Conservation (phyloP, 1,284 basidiomycete species). For the Rhodofomes roseus region DNA sequence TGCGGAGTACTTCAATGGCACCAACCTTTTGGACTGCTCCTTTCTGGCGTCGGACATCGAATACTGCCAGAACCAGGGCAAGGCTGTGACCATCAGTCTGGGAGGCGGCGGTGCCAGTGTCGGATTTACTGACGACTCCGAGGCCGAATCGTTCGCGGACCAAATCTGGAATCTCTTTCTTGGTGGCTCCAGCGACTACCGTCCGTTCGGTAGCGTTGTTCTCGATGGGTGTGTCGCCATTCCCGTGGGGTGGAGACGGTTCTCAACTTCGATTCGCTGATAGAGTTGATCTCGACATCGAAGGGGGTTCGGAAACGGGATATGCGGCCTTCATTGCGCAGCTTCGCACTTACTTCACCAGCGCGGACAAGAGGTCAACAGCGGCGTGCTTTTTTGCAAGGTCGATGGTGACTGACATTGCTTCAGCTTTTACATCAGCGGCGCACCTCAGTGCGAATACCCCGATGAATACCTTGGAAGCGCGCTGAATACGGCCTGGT, state of each 20-base stretch:
- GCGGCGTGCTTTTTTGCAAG: background rate
- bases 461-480: slow-evolving; percentile 51
- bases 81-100: slow-evolving; percentile 46
- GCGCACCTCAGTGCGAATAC: slow-evolving; percentile 51
- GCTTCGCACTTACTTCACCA: slow-evolving; percentile 47
- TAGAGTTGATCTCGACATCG: slow-evolving; percentile 67
- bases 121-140: slow-evolving; percentile 51
- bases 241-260: background rate
- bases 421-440: slow-evolving; percentile 55
- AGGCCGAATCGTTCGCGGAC: slow-evolving; percentile 51
- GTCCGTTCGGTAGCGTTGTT: slow-evolving; percentile 60
- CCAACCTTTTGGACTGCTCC: slow-evolving; percentile 50
- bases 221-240: slow-evolving; percentile 52
- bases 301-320: slow-evolving; percentile 50
- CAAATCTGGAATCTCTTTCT: slow-evolving; percentile 65
- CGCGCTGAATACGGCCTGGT: slow-evolving; percentile 47
- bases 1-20: slow-evolving; percentile 55
- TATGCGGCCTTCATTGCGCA: slow-evolving; percentile 59
- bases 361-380: slow-evolving; percentile 50
- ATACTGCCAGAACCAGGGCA: slow-evolving; percentile 59
- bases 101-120: slow-evolving; percentile 35
- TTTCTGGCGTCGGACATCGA: slow-evolving; percentile 51
- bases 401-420: background rate
- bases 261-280: background rate
- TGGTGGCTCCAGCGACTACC: slow-evolving; percentile 50